A percentile compares a stretch with the other conserved stretches of the same genome.
phyloP scores from a whole-genome alignment of 2,329 filamentous ascomycete species.

The Trichophyton rubrum region DNA sequence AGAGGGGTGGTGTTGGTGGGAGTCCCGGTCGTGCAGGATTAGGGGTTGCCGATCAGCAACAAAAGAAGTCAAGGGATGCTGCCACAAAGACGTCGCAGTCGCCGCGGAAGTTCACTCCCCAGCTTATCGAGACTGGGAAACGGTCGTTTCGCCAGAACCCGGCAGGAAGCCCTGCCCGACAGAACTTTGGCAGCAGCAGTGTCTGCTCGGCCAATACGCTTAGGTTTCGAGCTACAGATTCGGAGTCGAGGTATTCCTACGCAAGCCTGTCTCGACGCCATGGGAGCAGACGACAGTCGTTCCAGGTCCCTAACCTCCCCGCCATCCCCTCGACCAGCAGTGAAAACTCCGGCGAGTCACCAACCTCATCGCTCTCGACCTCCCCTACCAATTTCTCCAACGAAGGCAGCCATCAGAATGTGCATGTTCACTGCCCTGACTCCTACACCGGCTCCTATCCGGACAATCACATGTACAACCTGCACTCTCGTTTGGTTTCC shows the following conservation, averaged over 20 bases:
- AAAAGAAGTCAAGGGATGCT: not conserved
- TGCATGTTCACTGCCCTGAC: constrained; percentile 26
- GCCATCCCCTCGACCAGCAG: constrained; percentile 51
- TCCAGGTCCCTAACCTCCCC: constrained; percentile 48
- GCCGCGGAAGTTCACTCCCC: constrained; percentile 52
- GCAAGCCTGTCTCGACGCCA: constrained; percentile 29
- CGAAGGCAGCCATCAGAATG: constrained; percentile 9
- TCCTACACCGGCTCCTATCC: constrained; percentile 65
- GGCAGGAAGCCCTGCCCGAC: constrained; percentile 18
- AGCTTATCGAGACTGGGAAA: constrained; percentile 68
- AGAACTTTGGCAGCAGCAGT: not conserved
- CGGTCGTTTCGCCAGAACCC: constrained; percentile 55
- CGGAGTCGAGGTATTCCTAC: constrained; percentile 36
- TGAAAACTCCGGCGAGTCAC: constrained; percentile 29
- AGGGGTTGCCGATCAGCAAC: not conserved
- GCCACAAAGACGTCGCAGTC: not conserved
- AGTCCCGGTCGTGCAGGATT: not conserved
- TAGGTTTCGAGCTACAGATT: constrained; percentile 22
- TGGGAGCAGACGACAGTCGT: constrained; percentile 39
- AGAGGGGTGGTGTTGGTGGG: not conserved
- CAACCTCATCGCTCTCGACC: constrained; percentile 16
- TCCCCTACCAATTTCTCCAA: constrained; percentile 16
- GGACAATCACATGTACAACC: constrained; percentile 39
- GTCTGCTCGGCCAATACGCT: not conserved
- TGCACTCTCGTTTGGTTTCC: constrained; percentile 65